Percentiles rank a stretch among this genome's conserved stretches.
These are phyloP conservation scores for Phytophthora litchii DNA, from an alignment of 352 stramenopile species.

Conservation along the genomic window DNA sequence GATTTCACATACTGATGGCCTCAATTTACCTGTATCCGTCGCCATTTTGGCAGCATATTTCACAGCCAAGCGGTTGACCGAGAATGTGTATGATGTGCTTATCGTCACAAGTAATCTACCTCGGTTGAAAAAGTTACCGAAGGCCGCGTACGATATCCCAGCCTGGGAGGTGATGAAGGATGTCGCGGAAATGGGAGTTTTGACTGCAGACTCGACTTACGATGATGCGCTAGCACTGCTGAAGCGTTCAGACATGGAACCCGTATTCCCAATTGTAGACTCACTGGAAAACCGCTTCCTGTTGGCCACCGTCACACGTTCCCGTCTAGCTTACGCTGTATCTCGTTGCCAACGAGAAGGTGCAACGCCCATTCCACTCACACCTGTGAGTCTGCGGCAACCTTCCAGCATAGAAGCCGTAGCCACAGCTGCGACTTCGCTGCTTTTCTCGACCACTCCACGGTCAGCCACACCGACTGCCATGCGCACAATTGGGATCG, in stretches of 20 bases:
- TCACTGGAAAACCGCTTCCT: slow-evolving; percentile 61
- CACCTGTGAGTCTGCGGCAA: slow-evolving; percentile 10
- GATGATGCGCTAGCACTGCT: slow-evolving; percentile 59
- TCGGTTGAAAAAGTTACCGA: slow-evolving; percentile 81
- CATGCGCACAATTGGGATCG: slow-evolving; percentile 15
- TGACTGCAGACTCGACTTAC: slow-evolving; percentile 80
- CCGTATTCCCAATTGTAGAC: slow-evolving; percentile 83
- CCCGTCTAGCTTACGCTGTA: slow-evolving; percentile 55
- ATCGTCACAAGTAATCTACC: slow-evolving; percentile 85
- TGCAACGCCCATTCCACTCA: slow-evolving; percentile 22
- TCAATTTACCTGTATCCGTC: slow-evolving; percentile 89
- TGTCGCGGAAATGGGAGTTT: slow-evolving; percentile 62
- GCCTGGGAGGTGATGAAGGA: slow-evolving; percentile 87
- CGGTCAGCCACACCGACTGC: slow-evolving; percentile 25
- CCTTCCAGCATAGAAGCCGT: slow-evolving; percentile 8
- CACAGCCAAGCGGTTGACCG: slow-evolving; percentile 89
- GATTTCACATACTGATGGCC: slow-evolving; percentile 84
- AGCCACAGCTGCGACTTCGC: slow-evolving; percentile 26
- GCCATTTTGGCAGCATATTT: slow-evolving; percentile 92
- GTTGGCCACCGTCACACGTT: slow-evolving; percentile 71
- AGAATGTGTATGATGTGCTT: slow-evolving; percentile 92
- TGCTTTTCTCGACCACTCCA: slow-evolving; percentile 36
- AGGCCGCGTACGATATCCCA: slow-evolving; percentile 84
- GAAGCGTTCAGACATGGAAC: slow-evolving; percentile 48
- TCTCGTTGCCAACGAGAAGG: slow-evolving; percentile 54